These are phyloP conservation scores for Saturnispora besseyi DNA, from an alignment of 805 yeast genomes.

Conservation along the genomic window DNA sequence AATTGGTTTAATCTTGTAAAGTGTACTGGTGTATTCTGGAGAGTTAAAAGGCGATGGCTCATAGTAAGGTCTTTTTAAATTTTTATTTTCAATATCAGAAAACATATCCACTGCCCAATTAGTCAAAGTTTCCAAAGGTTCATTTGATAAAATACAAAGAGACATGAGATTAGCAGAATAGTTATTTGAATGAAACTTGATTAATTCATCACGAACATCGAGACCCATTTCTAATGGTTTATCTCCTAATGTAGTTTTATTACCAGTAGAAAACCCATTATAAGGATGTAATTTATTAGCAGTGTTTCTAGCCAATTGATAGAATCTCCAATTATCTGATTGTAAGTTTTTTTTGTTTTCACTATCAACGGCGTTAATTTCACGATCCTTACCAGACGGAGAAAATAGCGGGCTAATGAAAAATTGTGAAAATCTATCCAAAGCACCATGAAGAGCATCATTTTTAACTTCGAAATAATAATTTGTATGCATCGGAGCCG, in stretches of 20 bases:
- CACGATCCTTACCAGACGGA: constrained; percentile 73
- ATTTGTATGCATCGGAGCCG: constrained; percentile 82
- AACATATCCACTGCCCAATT: constrained; percentile 63
- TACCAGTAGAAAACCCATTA: constrained; percentile 87
- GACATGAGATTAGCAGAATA: constrained; percentile 89
- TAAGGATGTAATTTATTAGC: constrained; percentile 75
- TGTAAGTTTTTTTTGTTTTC: constrained; percentile 93
- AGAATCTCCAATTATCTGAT: constrained; percentile 79
- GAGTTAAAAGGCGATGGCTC: constrained; percentile 39
- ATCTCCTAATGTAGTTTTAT: constrained; percentile 60
- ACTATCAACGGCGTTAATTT: constrained; percentile 89
- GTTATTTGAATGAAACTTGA: constrained; percentile 60
- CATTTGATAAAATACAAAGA: constrained; percentile 76
- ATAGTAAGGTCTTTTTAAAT: constrained; percentile 38
- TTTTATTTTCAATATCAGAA: constrained; percentile 47
- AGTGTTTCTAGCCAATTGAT: constrained; percentile 71
- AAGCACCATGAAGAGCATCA: constrained; percentile 71
- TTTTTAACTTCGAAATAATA: constrained; percentile 80
- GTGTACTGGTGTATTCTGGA: constrained; percentile 38
- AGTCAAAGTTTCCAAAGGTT: constrained; percentile 62
- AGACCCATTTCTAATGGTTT: constrained; percentile 51
- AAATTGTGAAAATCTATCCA: constrained; percentile 89
- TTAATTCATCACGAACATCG: constrained; percentile 72
- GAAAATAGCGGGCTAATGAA: constrained; percentile 78
- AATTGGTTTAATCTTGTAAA: constrained; percentile 68